These are phyloP conservation scores for Arthrobotrys sphaeroides DNA, from an alignment of 2,329 filamentous ascomycete genomes.

Conservation along the genomic window DNA sequence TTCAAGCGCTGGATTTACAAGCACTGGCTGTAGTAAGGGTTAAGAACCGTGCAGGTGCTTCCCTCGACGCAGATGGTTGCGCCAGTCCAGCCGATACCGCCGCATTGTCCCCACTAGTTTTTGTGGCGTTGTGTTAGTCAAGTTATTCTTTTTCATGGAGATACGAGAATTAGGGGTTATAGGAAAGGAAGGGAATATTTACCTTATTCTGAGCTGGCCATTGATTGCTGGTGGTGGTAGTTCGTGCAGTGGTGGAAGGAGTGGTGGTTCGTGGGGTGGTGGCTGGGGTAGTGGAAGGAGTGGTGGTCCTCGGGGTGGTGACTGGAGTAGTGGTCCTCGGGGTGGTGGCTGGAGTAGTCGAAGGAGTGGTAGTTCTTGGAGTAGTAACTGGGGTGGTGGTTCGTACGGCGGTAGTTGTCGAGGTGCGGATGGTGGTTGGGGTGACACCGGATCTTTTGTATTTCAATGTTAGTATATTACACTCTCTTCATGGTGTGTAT, in stretches of 20 bases:
- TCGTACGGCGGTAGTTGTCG: conserved; percentile 12
- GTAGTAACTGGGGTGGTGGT: not conserved
- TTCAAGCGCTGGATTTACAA: conserved; percentile 26
- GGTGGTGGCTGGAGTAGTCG: conserved; percentile 6
- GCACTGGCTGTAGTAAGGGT: conserved; percentile 52
- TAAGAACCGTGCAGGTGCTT: conserved; percentile 34
- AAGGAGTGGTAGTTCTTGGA: not conserved
- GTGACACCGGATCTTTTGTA: conserved; percentile 24
- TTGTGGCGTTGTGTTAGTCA: too few relatives aligned
- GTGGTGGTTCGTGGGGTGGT: conserved; percentile 1
- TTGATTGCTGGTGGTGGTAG: conserved; percentile 17
- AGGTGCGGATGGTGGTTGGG: conserved; percentile 14
- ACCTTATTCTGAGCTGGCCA: conserved; percentile 15
- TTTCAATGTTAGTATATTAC: not conserved
- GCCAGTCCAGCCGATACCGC: conserved; percentile 55
- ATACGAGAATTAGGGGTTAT: not conserved
- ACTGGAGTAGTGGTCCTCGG: conserved; percentile 1
- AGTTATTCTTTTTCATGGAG: too few relatives aligned
- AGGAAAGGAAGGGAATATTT: not conserved
- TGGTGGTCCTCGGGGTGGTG: conserved; percentile 11
- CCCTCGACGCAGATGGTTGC: conserved; percentile 25
- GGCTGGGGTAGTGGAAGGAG: not conserved
- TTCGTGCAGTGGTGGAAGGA: not conserved
- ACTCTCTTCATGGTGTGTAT: not conserved
- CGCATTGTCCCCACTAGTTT: conserved; percentile 58